Evolutionary conservation across 169 alveolate species (phyloP).

Genomic region (Cryptosporidium meleagridis): DNA sequence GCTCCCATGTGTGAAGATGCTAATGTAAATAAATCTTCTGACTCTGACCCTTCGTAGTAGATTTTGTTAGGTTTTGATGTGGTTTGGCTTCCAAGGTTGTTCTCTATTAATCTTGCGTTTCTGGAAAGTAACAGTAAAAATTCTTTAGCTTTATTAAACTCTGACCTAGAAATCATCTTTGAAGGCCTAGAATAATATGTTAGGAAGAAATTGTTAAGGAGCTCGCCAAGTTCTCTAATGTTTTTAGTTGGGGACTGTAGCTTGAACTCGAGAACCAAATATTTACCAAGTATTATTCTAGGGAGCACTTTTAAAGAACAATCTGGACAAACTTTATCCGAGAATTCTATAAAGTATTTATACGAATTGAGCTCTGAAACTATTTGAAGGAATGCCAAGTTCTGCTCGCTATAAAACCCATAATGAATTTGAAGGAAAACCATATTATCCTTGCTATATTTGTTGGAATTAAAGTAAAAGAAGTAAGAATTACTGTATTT

Average conservation of each 20-base stretch:
- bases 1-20: slow-evolving; percentile 1
- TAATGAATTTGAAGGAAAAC: slow-evolving; percentile 33
- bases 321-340: slow-evolving; percentile 10
- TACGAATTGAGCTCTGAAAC: slow-evolving; percentile 46
- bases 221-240: slow-evolving; percentile 20
- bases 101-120: background rate
- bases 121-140: slow-evolving; percentile 4
- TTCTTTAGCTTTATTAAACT: slow-evolving; percentile 40
- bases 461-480: background rate
- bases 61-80: background rate
- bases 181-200: slow-evolving; percentile 54
- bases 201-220: slow-evolving; percentile 24
- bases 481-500: slow-evolving; percentile 54
- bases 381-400: slow-evolving; percentile 25
- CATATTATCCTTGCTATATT: slow-evolving; percentile 5
- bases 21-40: slow-evolving; percentile 9
- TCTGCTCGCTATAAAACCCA: slow-evolving; percentile 45
- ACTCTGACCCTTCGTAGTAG: background rate
- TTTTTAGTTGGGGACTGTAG: slow-evolving; percentile 29
- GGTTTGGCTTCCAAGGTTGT: background rate
- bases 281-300: slow-evolving; percentile 28
- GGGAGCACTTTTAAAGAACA: slow-evolving; percentile 50
- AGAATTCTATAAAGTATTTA: slow-evolving; percentile 23
- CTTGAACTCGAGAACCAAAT: slow-evolving; percentile 47
- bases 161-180: slow-evolving; percentile 19